phyloP scores from a whole-genome alignment of 768 basidiomycete genomes.

The Panus rudis region DNA sequence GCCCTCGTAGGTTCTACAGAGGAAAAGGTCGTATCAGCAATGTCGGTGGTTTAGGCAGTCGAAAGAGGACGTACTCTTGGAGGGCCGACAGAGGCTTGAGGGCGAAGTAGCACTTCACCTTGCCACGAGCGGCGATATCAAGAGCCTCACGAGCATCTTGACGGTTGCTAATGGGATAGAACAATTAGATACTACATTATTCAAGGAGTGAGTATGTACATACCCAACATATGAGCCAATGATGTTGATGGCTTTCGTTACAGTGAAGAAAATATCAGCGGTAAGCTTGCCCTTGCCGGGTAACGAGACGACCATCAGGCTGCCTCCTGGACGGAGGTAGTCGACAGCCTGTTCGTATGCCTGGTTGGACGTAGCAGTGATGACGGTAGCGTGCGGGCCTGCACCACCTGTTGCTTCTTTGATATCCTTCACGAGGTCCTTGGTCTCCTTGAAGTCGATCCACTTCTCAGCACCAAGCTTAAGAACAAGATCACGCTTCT shows the following conservation, averaged over 20 bases:
- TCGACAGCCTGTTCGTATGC: conserved; percentile 56
- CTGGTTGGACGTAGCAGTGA: conserved; percentile 43
- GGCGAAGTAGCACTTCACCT: conserved; percentile 54
- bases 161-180: conserved; percentile 57
- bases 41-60: background rate
- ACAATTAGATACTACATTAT: conserved; percentile 1
- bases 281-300: conserved; percentile 48
- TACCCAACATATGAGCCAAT: conserved; percentile 38
- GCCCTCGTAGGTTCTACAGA: conserved; percentile 30
- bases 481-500: conserved; percentile 57
- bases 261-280: conserved; percentile 67
- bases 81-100: conserved; percentile 45
- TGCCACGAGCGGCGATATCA: conserved; percentile 63
- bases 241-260: conserved; percentile 55
- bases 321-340: conserved; percentile 69
- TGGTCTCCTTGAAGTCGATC: conserved; percentile 70
- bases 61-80: conserved; percentile 34
- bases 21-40: no score
- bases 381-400: conserved; percentile 67
- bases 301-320: conserved; percentile 73
- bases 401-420: conserved; percentile 53
- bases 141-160: conserved; percentile 83
- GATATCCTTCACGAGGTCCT: conserved; percentile 61
- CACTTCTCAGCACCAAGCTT: conserved; percentile 66
- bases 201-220: conserved; percentile 3